Evolutionary conservation across 1,284 basidiomycete genomes (phyloP), one percentile per base, ranked within the genome.

Genomic region (Trametes hirsuta): DNA sequence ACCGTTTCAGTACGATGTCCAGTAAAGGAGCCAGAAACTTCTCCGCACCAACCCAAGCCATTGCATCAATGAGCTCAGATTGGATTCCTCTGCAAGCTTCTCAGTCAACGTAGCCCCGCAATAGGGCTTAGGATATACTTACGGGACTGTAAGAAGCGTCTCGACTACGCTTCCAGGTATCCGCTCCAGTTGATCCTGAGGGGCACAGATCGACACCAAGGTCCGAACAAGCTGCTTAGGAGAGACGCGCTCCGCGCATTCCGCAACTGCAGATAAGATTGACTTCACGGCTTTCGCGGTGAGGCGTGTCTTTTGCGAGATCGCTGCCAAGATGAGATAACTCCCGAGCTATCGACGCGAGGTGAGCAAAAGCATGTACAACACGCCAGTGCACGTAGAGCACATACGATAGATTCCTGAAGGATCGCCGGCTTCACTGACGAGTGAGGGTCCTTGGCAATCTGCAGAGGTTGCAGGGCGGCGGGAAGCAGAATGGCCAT

Each of bases 291-390:
- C 89, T 24, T 81, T 68, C 0, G 81, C 66, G 1, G 83, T 79
- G 35, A 94, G 69, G 14, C 77, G 76, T 47, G 82, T 83, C 72
- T 86, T 87, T 60, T 85, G 85, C 0, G 89, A 86, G 21, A 93
- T 77, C 0, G 84, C 80, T 0, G 85, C 82, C 1, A 94, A 76
- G 6, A 94, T 77, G 59, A 93, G 81, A 64, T 87, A 91, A 62
- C 84, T 84, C 49, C 86, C 88, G n/a, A 93, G 80, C 90, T 92
- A 25, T 30, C 30, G 30, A 30, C 15, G 6, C 18, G 18, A 12
- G 2, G 36, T 44, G 21, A 45, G 46, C 21, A 37, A 1, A 30
- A 30, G 6, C 3, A 12, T 21, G 6, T 0, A 21, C 36, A 6
- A 18, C 22, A 24, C 9, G 18, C 2, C 4, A 34, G n/a, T 1